phyloP scores from a whole-genome alignment of 1,284 basidiomycete species.

The Mrakiaceae sp. region DNA sequence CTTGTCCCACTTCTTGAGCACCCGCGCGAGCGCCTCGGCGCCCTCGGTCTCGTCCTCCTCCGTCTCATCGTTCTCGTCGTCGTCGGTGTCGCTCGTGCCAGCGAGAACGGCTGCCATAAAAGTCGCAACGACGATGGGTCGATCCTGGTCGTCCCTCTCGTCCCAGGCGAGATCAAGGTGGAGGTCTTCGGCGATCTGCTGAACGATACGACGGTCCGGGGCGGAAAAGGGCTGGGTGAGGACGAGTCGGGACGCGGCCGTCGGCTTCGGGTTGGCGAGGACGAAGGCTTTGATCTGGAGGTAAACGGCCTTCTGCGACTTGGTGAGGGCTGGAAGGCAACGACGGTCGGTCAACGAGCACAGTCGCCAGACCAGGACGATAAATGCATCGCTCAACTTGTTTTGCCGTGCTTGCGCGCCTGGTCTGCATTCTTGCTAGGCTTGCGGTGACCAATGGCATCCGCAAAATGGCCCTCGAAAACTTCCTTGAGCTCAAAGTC shows the following conservation, averaged over 20 bases:
- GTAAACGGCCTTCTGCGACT: slow-evolving; percentile 61
- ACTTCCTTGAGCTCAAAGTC: slow-evolving; percentile 68
- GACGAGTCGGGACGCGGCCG: slow-evolving; percentile 41
- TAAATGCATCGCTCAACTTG: too few species aligned
- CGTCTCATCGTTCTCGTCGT: slow-evolving; percentile 19
- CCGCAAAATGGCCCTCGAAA: slow-evolving; percentile 81
- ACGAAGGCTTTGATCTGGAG: slow-evolving; percentile 65
- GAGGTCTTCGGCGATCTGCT: slow-evolving; percentile 58
- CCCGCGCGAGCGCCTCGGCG: slow-evolving; percentile 60
- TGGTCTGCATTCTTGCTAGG: too few species aligned
- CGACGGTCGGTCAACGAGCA: background rate
- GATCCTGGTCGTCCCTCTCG: slow-evolving; percentile 72
- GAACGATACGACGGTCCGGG: slow-evolving; percentile 65
- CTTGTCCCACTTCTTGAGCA: slow-evolving; percentile 76
- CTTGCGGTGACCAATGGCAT: slow-evolving; percentile 60
- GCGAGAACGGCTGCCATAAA: slow-evolving; percentile 43
- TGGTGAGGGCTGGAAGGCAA: slow-evolving; percentile 50
- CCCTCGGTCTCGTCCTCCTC: slow-evolving; percentile 44
- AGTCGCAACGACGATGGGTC: slow-evolving; percentile 37
- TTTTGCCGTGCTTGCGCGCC: too few species aligned
- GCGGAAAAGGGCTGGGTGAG: slow-evolving; percentile 65
- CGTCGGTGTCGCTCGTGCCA: slow-evolving; percentile 34
- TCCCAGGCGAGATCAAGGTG: slow-evolving; percentile 73
- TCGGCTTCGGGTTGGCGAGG: slow-evolving; percentile 39
- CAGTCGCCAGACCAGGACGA: background rate